A percentile compares a stretch with the other conserved stretches of the same genome.
These are phyloP conservation scores for Zalerion maritima DNA, from an alignment of 495 filamentous ascomycete species.

Conservation along the genomic window DNA sequence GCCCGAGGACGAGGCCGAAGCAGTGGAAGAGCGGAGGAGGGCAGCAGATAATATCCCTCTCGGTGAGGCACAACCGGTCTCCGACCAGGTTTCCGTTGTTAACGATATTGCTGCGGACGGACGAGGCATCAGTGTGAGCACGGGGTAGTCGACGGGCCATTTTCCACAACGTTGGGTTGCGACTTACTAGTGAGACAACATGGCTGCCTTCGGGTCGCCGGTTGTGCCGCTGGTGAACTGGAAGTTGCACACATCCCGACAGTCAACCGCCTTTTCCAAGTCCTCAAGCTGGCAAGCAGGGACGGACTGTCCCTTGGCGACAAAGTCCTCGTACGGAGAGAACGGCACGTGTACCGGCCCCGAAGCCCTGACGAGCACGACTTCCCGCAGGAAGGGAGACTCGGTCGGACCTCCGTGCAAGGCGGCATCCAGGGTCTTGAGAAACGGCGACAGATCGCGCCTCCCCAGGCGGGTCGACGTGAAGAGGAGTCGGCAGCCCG, in stretches of 20 bases:
- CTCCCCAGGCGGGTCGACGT: conserved; percentile 33
- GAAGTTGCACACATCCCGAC: conserved; percentile 35
- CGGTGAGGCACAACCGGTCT: conserved; percentile 36
- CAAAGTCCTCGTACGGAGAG: too few species aligned
- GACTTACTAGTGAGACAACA: conserved; percentile 40
- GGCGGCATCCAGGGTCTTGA: conserved; percentile 19
- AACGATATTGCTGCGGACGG: conserved; percentile 35
- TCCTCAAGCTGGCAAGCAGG: too few species aligned
- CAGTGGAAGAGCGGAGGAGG: conserved; percentile 43
- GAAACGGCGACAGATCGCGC: conserved; percentile 28
- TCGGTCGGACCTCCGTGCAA: too few species aligned
- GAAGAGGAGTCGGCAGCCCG: conserved; percentile 33
- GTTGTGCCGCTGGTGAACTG: conserved; percentile 43
- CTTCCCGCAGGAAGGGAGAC: too few species aligned
- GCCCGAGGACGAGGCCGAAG: conserved; percentile 41
- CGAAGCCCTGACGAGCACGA: too few species aligned
- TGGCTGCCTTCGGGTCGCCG: conserved; percentile 39
- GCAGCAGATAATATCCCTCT: conserved; percentile 37
- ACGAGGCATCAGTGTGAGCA: too few species aligned
- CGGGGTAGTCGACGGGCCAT: too few species aligned
- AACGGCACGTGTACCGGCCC: too few species aligned
- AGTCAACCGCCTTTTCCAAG: conserved; percentile 22
- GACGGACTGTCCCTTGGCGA: too few species aligned
- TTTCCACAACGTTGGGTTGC: not conserved
- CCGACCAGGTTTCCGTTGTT: conserved; percentile 42